Evolutionary conservation across 257 asterid species (phyloP).

Genomic region (Solanum appendiculatum): DNA sequence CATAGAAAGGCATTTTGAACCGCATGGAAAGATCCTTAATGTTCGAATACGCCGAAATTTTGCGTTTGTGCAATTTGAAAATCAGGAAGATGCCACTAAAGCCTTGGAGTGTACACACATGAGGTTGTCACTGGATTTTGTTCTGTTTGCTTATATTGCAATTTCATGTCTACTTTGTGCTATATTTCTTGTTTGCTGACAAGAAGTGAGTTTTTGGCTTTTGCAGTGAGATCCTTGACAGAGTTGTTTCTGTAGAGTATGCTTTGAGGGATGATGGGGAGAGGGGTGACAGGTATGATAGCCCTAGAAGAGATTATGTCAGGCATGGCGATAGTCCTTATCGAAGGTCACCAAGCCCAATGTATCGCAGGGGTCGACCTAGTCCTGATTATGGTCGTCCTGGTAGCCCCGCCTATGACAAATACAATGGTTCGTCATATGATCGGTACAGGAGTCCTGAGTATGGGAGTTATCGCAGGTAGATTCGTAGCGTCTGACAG

Average conservation of each 20-base stretch:
- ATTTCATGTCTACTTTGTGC: background rate
- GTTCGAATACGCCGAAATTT: slow-evolving; percentile 82
- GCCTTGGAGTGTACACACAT: slow-evolving; percentile 88
- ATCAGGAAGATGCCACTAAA: slow-evolving; percentile 85
- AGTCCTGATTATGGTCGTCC: slow-evolving; percentile 81
- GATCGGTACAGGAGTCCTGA: slow-evolving; percentile 60
- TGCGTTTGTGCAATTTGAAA: slow-evolving; percentile 90
- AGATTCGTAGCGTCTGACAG: background rate
- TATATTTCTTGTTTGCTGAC: background rate
- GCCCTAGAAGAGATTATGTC: slow-evolving; percentile 57
- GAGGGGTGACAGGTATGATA: slow-evolving; percentile 41
- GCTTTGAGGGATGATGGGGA: slow-evolving; percentile 88
- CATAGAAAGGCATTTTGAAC: slow-evolving; percentile 85
- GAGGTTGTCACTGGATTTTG: slow-evolving; percentile 38
- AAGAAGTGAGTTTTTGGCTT: background rate
- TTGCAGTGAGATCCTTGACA: slow-evolving; percentile 73
- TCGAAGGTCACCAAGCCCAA: slow-evolving; percentile 67
- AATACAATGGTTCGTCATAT: slow-evolving; percentile 44
- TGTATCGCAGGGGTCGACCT: slow-evolving; percentile 42
- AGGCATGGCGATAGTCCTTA: slow-evolving; percentile 50
- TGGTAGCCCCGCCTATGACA: slow-evolving; percentile 60
- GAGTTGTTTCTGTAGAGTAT: slow-evolving; percentile 92
- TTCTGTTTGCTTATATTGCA: background rate
- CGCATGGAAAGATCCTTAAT: slow-evolving; percentile 69
- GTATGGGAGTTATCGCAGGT: slow-evolving; percentile 67